phyloP scores from a whole-genome alignment of 2,329 filamentous ascomycete genomes.

The Penicillium nordicum region DNA sequence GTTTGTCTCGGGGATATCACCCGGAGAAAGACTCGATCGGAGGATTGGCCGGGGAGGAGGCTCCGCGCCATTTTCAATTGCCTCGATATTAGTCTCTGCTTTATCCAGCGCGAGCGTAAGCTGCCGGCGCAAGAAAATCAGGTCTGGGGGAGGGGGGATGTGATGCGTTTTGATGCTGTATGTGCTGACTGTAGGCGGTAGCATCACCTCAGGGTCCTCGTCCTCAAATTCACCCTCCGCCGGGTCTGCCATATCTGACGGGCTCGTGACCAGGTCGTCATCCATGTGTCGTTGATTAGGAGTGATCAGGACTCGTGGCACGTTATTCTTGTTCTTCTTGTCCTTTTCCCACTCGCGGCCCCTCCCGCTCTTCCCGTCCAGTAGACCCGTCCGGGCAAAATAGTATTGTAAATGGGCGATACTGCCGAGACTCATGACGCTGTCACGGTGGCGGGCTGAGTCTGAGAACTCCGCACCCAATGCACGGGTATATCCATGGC shows the following conservation, averaged over 20 bases:
- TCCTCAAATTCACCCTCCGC: constrained; percentile 47
- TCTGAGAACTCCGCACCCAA: constrained; percentile 85
- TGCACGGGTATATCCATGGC: constrained; percentile 82
- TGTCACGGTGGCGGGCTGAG: constrained; percentile 85
- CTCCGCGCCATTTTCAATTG: constrained; percentile 30
- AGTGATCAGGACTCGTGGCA: constrained; percentile 41
- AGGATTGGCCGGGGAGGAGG: constrained; percentile 30
- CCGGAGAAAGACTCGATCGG: constrained; percentile 32
- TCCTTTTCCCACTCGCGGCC: constrained; percentile 64
- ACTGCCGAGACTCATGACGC: constrained; percentile 91
- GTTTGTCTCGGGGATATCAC: constrained; percentile 34
- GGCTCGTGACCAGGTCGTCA: constrained; percentile 52
- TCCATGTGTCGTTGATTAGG: constrained; percentile 39
- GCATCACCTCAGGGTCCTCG: constrained; percentile 69
- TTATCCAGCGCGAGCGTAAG: constrained; percentile 66
- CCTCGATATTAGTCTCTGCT: constrained; percentile 64
- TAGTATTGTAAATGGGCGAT: constrained; percentile 98
- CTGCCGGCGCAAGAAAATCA: constrained; percentile 70
- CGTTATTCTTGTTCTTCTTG: constrained; percentile 41
- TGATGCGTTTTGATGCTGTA: constrained; percentile 83
- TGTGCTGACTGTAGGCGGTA: constrained; percentile 95
- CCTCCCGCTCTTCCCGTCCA: constrained; percentile 90
- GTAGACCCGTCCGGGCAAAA: constrained; percentile 86
- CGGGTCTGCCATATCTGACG: constrained; percentile 42
- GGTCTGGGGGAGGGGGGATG: constrained; percentile 78